Base-by-base conservation (phyloP, 495 filamentous ascomycete species). In the Lentithecium fluviatile region DNA sequence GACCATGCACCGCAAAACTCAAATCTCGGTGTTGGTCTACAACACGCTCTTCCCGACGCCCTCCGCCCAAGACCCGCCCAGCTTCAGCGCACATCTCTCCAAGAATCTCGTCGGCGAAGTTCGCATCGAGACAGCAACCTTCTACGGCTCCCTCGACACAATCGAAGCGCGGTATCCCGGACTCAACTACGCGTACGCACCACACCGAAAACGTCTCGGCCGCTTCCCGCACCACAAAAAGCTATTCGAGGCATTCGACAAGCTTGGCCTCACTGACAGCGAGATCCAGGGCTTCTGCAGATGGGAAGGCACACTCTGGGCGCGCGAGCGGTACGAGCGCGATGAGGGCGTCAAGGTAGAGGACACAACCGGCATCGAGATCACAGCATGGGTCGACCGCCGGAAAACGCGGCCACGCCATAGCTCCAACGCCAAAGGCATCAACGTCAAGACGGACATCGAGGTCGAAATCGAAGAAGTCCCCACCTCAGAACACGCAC, bases 301-400 rank as follows among this genome's bases (percentile, higher is more conserved):
- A 67, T 96, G 91, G 91, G 90, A 95, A 70, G 91, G 91, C n/a
- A 95, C 91, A 51, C 87, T 88, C 65, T 95, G 87, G 78, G 91
- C 91, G 26, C 87, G 90, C 58, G 85, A 93, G 70, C 83, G 86
- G 13, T 95, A 88, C 70, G 91, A 96, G 75, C 77, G 77, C 42
- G 90, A 95, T 69, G 84, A 89, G 66, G 83, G 85, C 2, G 78
- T 87, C 46, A 78, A 68, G 20, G 90, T 96, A 64, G 73, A 74
- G 57, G 91, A 96, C 71, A 95, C 91, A 2, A 90, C 91, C 0
- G 84, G 84, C 55, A 82, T 89, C 67, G 81, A 78, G 15, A 85
- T 95, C 60, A 64, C 68, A 2, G 68, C 75, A 26, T 85, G 77
- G 74, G 74, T 78, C 21, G 78, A 81, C 54, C 78, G 57, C n/a